These are phyloP conservation scores for Styphnolobium japonicum DNA, from an alignment of 306 rosid genomes.

Conservation along the genomic window DNA sequence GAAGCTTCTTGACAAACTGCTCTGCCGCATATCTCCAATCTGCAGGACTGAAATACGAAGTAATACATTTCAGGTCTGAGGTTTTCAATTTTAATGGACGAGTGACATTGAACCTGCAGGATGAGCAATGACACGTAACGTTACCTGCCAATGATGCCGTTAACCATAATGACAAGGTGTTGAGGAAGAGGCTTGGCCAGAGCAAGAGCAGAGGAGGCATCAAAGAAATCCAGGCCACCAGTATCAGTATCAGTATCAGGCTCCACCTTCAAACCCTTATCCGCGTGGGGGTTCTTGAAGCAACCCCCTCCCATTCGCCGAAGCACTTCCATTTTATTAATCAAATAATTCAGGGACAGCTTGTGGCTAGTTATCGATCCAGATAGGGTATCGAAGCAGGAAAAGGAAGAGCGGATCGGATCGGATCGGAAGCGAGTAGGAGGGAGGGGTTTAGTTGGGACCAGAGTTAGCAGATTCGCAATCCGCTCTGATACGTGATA, in stretches of 20 bases:
- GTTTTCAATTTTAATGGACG: no score
- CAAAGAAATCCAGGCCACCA: conserved; percentile 44
- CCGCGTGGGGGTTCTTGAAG: conserved; percentile 15
- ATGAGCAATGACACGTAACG: not conserved
- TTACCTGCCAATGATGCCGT: conserved; percentile 79
- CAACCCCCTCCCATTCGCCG: conserved; percentile 35
- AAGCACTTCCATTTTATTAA: conserved; percentile 40
- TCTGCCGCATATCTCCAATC: conserved; percentile 88
- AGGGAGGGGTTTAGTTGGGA: not conserved
- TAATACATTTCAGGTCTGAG: no score
- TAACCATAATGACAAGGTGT: conserved; percentile 87
- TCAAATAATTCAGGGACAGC: conserved; percentile 13
- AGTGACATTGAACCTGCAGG: no score
- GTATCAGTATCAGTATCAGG: conserved; percentile 38
- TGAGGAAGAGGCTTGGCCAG: conserved; percentile 34
- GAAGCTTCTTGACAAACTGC: conserved; percentile 73
- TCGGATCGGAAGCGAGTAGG: not conserved
- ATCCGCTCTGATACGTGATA: no score
- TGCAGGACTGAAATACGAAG: conserved; percentile 58
- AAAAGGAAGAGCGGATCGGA: no score
- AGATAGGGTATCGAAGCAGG: no score
- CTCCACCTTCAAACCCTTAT: conserved; percentile 25
- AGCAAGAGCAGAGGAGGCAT: no score
- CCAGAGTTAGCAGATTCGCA: no score
- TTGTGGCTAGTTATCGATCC: no score